These are phyloP conservation scores for Ustilago bromivora DNA, from an alignment of 1,284 basidiomycete species.

Conservation along the genomic window DNA sequence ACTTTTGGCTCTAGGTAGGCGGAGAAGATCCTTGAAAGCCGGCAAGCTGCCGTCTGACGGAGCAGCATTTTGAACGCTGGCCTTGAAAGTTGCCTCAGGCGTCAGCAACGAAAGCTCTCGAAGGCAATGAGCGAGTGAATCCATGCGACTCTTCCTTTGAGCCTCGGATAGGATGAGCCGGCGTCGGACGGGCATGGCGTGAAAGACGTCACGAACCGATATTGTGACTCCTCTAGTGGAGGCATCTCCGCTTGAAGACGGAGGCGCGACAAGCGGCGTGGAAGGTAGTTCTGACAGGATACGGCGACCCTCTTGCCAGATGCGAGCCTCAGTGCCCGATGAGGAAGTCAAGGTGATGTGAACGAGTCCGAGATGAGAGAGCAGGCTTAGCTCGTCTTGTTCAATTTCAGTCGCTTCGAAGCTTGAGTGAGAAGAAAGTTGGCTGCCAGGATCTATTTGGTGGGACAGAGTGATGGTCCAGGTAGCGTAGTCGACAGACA, in stretches of 20 bases:
- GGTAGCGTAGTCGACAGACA: slow-evolving; percentile 26
- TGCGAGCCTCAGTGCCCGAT: background rate
- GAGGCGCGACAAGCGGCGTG: background rate
- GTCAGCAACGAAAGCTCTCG: slow-evolving; percentile 22
- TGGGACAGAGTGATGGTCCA: slow-evolving; percentile 24
- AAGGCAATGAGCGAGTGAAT: slow-evolving; percentile 13
- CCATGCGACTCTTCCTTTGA: slow-evolving; percentile 3
- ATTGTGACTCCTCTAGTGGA: slow-evolving; percentile 11
- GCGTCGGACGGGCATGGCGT: slow-evolving; percentile 26
- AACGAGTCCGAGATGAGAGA: slow-evolving; percentile 27
- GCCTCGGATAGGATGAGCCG: slow-evolving; percentile 24
- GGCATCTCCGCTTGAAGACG: background rate
- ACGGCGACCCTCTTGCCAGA: slow-evolving; percentile 19
- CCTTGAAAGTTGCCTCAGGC: slow-evolving; percentile 9
- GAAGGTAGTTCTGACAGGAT: background rate
- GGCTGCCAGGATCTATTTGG: slow-evolving; percentile 12
- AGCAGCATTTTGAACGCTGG: slow-evolving; percentile 13
- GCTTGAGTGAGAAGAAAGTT: slow-evolving; percentile 1
- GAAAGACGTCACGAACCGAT: slow-evolving; percentile 24
- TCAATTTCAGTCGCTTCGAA: background rate
- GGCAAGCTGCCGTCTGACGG: slow-evolving; percentile 4
- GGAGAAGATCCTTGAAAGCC: slow-evolving; percentile 12
- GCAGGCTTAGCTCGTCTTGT: slow-evolving; percentile 2
- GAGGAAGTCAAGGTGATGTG: slow-evolving; percentile 12
- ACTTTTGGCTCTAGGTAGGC: slow-evolving; percentile 8